A percentile compares a stretch with the other conserved stretches of the same genome.
These are phyloP conservation scores for Piper longum DNA, from an alignment of 164 flowering plant genomes.

Conservation along the genomic window DNA sequence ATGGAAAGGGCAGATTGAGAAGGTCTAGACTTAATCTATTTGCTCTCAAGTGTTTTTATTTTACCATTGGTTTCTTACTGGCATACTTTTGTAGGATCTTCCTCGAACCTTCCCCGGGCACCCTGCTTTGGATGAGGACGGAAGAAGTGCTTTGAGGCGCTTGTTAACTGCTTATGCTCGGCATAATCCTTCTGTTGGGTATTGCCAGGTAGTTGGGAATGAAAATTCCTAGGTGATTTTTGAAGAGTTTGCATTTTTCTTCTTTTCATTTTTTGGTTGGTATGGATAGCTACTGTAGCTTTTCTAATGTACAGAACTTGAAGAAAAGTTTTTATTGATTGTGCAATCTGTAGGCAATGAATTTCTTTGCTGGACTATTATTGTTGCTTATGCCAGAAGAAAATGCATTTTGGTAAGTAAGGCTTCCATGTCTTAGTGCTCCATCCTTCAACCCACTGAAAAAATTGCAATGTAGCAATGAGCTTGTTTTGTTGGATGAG, in stretches of 20 bases:
- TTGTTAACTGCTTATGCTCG: slow-evolving; percentile 95
- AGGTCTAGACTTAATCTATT: slow-evolving; percentile 36
- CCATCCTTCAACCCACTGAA: too few relatives aligned
- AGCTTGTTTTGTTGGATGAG: neutral
- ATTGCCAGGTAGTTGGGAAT: slow-evolving; percentile 66
- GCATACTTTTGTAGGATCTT: slow-evolving; percentile 48
- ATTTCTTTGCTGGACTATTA: slow-evolving; percentile 92
- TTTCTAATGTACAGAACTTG: neutral
- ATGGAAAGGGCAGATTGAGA: slow-evolving; percentile 97
- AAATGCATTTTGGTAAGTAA: slow-evolving; percentile 90
- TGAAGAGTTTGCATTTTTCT: too few relatives aligned
- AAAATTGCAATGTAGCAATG: neutral
- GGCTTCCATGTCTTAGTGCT: neutral
- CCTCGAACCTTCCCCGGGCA: slow-evolving; percentile 99
- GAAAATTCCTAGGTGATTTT: neutral
- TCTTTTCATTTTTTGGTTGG: neutral
- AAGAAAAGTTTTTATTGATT: neutral
- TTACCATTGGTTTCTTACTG: slow-evolving; percentile 3
- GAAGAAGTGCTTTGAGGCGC: slow-evolving; percentile 94
- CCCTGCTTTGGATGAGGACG: slow-evolving; percentile 94
- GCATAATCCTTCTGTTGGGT: slow-evolving; percentile 95
- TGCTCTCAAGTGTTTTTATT: slow-evolving; percentile 7
- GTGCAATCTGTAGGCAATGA: slow-evolving; percentile 75
- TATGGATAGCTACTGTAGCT: neutral
- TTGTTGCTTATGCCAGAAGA: slow-evolving; percentile 96